A percentile compares a stretch with the other conserved stretches of the same genome.
These are phyloP conservation scores for Vaccinium macrocarpon DNA, from an alignment of 148 eudicot species.

Conservation along the genomic window DNA sequence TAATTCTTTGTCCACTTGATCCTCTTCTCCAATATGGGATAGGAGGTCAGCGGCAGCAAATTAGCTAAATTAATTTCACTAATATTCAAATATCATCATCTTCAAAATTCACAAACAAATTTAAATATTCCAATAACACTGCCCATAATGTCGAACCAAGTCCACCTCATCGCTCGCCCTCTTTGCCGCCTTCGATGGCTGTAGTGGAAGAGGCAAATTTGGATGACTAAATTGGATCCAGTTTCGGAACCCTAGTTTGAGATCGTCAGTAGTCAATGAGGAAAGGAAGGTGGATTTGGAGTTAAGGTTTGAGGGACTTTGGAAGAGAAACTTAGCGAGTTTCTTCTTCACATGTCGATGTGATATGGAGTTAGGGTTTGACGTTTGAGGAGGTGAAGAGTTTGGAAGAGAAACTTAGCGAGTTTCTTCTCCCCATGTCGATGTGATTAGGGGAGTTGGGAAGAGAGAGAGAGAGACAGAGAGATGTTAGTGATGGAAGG, in stretches of 20 bases:
- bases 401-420: slow-evolving; percentile 26
- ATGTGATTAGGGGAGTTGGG: not conserved
- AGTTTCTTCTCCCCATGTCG: slow-evolving; percentile 45
- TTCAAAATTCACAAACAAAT: too few relatives aligned
- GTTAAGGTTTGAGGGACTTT: slow-evolving; percentile 23
- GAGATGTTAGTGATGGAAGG: too few relatives aligned
- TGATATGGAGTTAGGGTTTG: not conserved
- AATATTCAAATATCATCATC: too few relatives aligned
- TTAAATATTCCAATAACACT: slow-evolving; percentile 50
- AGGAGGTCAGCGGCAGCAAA: too few relatives aligned
- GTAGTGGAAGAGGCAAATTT: slow-evolving; percentile 27
- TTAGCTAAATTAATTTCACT: too few relatives aligned
- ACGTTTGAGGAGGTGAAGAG: slow-evolving; percentile 4
- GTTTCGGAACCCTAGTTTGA: slow-evolving; percentile 23
- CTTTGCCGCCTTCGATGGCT: slow-evolving; percentile 16
- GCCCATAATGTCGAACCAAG: slow-evolving; percentile 51
- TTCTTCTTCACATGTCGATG: slow-evolving; percentile 39
- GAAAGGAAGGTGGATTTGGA: slow-evolving; percentile 12
- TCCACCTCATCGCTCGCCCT: slow-evolving; percentile 44
- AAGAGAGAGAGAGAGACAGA: too few relatives aligned
- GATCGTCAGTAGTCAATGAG: slow-evolving; percentile 18
- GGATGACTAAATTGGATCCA: slow-evolving; percentile 17
- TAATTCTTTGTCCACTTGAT: too few relatives aligned
- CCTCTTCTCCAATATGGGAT: too few relatives aligned
- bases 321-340: slow-evolving; percentile 48